These are phyloP conservation scores for Acacia acuminata DNA, from an alignment of 306 rosid species.

Conservation along the genomic window DNA sequence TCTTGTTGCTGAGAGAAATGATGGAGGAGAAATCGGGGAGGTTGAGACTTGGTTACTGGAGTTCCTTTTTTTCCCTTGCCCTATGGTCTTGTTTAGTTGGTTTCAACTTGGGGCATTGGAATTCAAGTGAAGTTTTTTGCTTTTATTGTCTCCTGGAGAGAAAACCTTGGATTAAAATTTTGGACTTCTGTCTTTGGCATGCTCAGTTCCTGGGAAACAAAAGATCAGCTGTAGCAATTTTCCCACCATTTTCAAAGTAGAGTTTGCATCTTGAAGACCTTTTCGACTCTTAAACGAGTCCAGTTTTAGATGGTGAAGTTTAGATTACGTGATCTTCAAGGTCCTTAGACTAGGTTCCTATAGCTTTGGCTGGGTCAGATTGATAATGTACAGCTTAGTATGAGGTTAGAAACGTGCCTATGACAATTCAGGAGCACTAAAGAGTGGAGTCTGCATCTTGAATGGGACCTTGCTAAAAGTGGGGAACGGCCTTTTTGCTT, in stretches of 20 bases:
- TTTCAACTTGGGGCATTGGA: conserved; percentile 6
- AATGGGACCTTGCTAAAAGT: conserved; percentile 74
- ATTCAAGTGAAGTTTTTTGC: conserved; percentile 6
- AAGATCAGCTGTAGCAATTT: conserved; percentile 32
- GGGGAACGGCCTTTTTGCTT: conserved; percentile 36
- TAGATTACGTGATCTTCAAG: conserved; percentile 21
- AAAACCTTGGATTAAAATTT: neutral
- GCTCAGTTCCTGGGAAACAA: conserved; percentile 11
- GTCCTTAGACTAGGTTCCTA: conserved; percentile 10
- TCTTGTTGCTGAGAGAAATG: neutral
- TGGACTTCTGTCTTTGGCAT: neutral
- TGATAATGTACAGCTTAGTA: conserved; percentile 31
- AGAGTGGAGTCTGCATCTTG: conserved; percentile 42
- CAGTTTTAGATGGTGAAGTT: conserved; percentile 32
- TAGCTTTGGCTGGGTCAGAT: conserved; percentile 16
- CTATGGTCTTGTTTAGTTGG: neutral
- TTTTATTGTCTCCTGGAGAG: neutral
- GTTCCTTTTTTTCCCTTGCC: neutral
- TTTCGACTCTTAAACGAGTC: conserved; percentile 9
- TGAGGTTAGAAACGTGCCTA: conserved; percentile 42
- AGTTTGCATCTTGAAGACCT: conserved; percentile 7
- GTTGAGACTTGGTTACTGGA: conserved; percentile 17
- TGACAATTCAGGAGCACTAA: conserved; percentile 41
- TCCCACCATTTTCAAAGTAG: neutral
- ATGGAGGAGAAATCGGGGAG: neutral